Evolutionary conservation across 1,284 basidiomycete genomes (phyloP), one percentile per base, ranked within the genome.

Genomic region (Puccinia horiana): DNA sequence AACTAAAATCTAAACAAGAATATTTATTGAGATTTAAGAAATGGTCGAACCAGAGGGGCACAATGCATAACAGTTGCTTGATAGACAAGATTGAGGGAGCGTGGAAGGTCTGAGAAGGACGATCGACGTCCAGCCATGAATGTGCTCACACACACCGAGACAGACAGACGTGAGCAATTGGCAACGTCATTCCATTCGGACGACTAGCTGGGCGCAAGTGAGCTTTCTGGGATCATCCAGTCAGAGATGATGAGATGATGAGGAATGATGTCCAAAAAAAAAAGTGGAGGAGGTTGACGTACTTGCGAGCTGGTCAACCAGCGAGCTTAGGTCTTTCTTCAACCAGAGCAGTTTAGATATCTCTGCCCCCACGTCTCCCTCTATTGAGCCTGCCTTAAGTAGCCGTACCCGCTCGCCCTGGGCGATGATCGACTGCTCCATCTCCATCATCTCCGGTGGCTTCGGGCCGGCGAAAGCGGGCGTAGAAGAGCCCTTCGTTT

Each of bases 321-420:
- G 52, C 58, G 88, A 89, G 44, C 90, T 90, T 70, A 95, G 90
- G 86, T 92, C 90, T 35, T 88, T 89, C 87, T 96, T 92, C 84
- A 91, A 84, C 83, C 86, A 86, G 88, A 91, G 90, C 80, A 91
- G 87, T 83, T 87, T 87, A 29, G 88, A 89, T 18, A 90, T 87
- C 83, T 90, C 91, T 9, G 88, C 84, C 85, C 88, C 85, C 85
- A 88, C 82, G 67, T 85, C 89, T 86, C 88, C 85, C 83, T 89
- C 88, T 37, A 88, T 91, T 85, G 91, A 91, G 42, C 91, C 90
- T 32, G 89, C 91, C 88, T 92, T 93, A 40, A 92, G 90, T 16
- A 88, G 87, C 56, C 93, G 90, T 29, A 96, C 92, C 29, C 90
- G 85, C 79, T 91, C 89, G 0, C 93, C 93, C 87, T 96, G 94